Base-by-base conservation (phyloP, 768 basidiomycete species). In the Chlorophyllum brunneum region DNA sequence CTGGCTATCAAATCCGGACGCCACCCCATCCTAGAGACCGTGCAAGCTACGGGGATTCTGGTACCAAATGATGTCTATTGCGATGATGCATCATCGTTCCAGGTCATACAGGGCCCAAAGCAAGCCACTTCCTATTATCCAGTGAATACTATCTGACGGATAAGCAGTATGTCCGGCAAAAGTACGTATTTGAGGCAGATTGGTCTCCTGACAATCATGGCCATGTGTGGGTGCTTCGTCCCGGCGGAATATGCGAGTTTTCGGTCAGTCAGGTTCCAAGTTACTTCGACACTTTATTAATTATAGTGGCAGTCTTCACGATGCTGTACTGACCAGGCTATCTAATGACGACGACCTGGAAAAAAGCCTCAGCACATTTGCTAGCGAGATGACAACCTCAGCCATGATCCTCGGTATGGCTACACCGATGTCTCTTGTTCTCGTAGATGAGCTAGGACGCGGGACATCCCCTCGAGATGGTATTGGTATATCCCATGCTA, bases 341-440 rank as follows among this genome's bases (percentile, higher is more conserved):
- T 95, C 92, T 0, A 98, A 98, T 59, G 94, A 98, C 57, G 94
- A 98, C 61, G 86, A 92, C 59, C 78, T 94, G 63, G 92, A 95
- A 66, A 87, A 83, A 62, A 88, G 79, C 38, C 66, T 98, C 22
- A 97, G 94, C 58, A 98, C 97, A 0, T 99, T 99, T 68, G 92
- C 93, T 1, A 86, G 82, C 57, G 95, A 99, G 69, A 98, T 99
- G 92, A 82, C 87, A 1, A 83, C 89, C 2, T 85, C 85, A 22
- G 88, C 92, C 0, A 93, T 94, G 89, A 93, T 98, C 48, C 70
- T 95, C 40, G 88, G 92, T 0, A 72, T 95, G 11, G 83, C 88
- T 5, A 80, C 85, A 1, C 67, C 78, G 0, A 78, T 77, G 31
- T 82, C 86, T 0, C 71, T 98, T n/a, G 76, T 97, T 3, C 66